Conservation (phyloP, 140 eudicot species). For the Senecio squalidus region DNA sequence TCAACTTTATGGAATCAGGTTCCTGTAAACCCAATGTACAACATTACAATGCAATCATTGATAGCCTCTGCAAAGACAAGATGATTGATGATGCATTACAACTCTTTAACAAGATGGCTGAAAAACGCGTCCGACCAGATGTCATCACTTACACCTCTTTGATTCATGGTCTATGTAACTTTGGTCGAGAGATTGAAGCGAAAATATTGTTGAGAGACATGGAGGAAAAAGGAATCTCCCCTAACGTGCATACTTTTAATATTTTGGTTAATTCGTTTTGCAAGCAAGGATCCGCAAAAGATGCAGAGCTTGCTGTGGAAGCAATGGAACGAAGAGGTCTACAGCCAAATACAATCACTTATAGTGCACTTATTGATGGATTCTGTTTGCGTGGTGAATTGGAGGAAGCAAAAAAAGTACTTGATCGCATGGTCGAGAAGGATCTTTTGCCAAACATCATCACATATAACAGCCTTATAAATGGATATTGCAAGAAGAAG, state of each 20-base stretch:
- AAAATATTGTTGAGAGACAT: slow-evolving; percentile 16
- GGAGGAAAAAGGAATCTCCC: slow-evolving; percentile 16
- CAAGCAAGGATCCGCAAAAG: slow-evolving; percentile 24
- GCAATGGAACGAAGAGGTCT: slow-evolving; percentile 24
- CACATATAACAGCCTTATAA: slow-evolving; percentile 25
- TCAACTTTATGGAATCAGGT: slow-evolving; percentile 20
- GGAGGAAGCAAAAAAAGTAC: slow-evolving; percentile 20
- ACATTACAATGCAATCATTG: slow-evolving; percentile 14
- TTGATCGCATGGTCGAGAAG: slow-evolving; percentile 19
- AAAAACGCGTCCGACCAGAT: slow-evolving; percentile 6
- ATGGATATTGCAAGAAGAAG: slow-evolving; percentile 30
- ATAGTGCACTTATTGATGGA: slow-evolving; percentile 26
- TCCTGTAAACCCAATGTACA: slow-evolving; percentile 17
- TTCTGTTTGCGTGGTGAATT: slow-evolving; percentile 26
- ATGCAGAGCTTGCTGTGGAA: slow-evolving; percentile 20
- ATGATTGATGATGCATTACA: slow-evolving; percentile 25
- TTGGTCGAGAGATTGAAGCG: slow-evolving; percentile 17
- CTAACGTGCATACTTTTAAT: slow-evolving; percentile 14
- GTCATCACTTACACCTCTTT: slow-evolving; percentile 28
- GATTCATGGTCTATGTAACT: slow-evolving; percentile 24
- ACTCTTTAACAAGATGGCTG: slow-evolving; percentile 16
- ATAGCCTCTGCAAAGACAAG: slow-evolving; percentile 22
- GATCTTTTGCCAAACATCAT: slow-evolving; percentile 19
- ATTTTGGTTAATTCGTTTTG: slow-evolving; percentile 25
- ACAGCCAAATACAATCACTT: slow-evolving; percentile 19